phyloP scores from a whole-genome alignment of 179 eudicot species.

The Amaranthus tricolor region DNA sequence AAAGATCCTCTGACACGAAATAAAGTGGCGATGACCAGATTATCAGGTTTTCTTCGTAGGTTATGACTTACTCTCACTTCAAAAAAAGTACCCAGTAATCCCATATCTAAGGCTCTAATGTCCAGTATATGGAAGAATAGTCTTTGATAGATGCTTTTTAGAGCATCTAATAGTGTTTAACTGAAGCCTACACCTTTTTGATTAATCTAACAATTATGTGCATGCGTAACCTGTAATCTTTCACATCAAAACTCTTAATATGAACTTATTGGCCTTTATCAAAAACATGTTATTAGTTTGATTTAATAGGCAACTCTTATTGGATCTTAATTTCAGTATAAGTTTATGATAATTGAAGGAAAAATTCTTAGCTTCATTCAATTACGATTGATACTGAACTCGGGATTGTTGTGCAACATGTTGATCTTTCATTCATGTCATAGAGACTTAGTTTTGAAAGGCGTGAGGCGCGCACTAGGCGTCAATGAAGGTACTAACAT shows the following conservation, averaged over 20 bases:
- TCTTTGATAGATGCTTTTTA: not conserved
- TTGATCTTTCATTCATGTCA: not conserved
- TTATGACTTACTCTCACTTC: too few species aligned
- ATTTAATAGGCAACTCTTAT: not conserved
- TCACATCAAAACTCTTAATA: not conserved
- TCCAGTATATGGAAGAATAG: not conserved
- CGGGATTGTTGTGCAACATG: not conserved
- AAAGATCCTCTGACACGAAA: not conserved
- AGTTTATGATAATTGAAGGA: not conserved
- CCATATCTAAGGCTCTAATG: not conserved
- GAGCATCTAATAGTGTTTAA: not conserved
- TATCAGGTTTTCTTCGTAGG: not conserved
- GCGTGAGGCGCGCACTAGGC: too few species aligned
- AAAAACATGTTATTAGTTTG: not conserved
- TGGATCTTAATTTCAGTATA: not conserved
- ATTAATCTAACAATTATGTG: not conserved
- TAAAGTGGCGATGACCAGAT: not conserved
- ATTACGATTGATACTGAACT: not conserved
- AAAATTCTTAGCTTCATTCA: not conserved
- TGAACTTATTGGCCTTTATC: not conserved
- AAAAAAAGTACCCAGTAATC: not conserved
- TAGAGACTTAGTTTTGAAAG: not conserved
- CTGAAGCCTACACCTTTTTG: not conserved
- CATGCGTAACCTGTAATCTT: not conserved
- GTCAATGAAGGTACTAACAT: too few species aligned